Evolutionary conservation across 2,329 filamentous ascomycete genomes (phyloP).

Genomic region (Alternaria gaisen): DNA sequence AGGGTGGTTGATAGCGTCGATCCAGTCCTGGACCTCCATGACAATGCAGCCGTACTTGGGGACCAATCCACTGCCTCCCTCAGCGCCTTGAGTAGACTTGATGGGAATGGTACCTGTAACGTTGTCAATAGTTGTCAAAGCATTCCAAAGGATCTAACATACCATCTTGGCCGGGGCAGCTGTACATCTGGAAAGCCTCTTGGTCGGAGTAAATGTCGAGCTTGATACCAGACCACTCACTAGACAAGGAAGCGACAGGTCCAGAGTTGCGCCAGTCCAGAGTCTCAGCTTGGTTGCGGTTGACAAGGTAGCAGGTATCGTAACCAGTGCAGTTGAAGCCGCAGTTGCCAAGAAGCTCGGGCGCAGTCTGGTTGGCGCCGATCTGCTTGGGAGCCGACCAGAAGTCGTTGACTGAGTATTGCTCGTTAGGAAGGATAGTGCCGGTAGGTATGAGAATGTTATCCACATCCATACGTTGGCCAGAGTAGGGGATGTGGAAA

Average conservation of each 20-base stretch:
- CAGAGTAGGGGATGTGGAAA: slow-evolving; percentile 75
- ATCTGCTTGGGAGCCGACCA: slow-evolving; percentile 84
- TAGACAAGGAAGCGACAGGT: slow-evolving; percentile 72
- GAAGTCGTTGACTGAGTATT: slow-evolving; percentile 78
- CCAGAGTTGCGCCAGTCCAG: slow-evolving; percentile 70
- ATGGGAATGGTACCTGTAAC: slow-evolving; percentile 63
- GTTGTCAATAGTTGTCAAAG: slow-evolving; percentile 14
- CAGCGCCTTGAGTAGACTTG: slow-evolving; percentile 75
- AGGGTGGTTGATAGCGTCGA: slow-evolving; percentile 91
- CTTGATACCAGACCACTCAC: slow-evolving; percentile 81
- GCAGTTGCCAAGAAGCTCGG: slow-evolving; percentile 75
- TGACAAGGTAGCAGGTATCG: slow-evolving; percentile 77
- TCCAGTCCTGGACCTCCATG: slow-evolving; percentile 92
- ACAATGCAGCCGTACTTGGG: slow-evolving; percentile 85
- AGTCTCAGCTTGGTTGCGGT: slow-evolving; percentile 65
- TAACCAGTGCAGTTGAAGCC: slow-evolving; percentile 85
- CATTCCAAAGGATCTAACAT: slow-evolving; percentile 2
- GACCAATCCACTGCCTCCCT: slow-evolving; percentile 68
- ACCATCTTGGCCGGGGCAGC: slow-evolving; percentile 80
- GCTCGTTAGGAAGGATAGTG: slow-evolving; percentile 72
- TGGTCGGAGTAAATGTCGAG: slow-evolving; percentile 85
- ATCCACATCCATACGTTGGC: slow-evolving; percentile 73
- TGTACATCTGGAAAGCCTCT: slow-evolving; percentile 87
- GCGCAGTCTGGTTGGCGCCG: slow-evolving; percentile 71
- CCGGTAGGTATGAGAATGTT: slow-evolving; percentile 59